These are phyloP conservation scores for Vaccinium corymbosum DNA, from an alignment of 148 eudicot species.

Conservation along the genomic window DNA sequence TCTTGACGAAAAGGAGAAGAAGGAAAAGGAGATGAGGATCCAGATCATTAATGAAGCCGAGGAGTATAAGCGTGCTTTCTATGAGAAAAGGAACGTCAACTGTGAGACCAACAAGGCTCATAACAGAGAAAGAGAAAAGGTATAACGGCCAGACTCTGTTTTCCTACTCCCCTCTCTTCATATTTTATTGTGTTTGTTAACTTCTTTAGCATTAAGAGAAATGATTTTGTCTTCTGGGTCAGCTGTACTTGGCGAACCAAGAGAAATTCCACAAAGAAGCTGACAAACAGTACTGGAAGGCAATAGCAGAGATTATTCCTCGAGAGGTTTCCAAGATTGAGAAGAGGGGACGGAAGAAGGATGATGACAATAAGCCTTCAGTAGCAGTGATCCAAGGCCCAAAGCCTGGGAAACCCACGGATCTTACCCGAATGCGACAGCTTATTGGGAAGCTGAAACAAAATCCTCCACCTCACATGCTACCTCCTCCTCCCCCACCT, in stretches of 20 bases:
- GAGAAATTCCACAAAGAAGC: slow-evolving; percentile 62
- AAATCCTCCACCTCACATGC: slow-evolving; percentile 47
- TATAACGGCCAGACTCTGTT: slow-evolving; percentile 14
- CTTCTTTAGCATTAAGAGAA: background rate
- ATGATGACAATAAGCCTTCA: slow-evolving; percentile 42
- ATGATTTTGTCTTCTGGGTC: slow-evolving; percentile 2
- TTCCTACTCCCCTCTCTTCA: background rate
- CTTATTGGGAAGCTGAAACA: slow-evolving; percentile 41
- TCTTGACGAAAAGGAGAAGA: slow-evolving; percentile 75
- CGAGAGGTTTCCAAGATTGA: slow-evolving; percentile 51
- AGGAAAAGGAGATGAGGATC: slow-evolving; percentile 63
- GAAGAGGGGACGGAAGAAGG: slow-evolving; percentile 44
- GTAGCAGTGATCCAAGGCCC: slow-evolving; percentile 47
- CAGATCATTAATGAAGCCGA: slow-evolving; percentile 77
- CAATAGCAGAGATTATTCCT: slow-evolving; percentile 53
- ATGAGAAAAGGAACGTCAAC: slow-evolving; percentile 58
- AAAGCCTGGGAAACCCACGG: slow-evolving; percentile 58
- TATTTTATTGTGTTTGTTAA: background rate
- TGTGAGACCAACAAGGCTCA: slow-evolving; percentile 45
- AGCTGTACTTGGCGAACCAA: slow-evolving; percentile 46
- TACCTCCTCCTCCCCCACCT: slow-evolving; percentile 32
- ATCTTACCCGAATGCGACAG: slow-evolving; percentile 43
- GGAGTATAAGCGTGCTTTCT: slow-evolving; percentile 57
- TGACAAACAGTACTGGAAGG: slow-evolving; percentile 51
- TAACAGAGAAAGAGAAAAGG: slow-evolving; percentile 87